phyloP scores from a whole-genome alignment of 139 green algal genomes.

The Micractinium sp. region DNA sequence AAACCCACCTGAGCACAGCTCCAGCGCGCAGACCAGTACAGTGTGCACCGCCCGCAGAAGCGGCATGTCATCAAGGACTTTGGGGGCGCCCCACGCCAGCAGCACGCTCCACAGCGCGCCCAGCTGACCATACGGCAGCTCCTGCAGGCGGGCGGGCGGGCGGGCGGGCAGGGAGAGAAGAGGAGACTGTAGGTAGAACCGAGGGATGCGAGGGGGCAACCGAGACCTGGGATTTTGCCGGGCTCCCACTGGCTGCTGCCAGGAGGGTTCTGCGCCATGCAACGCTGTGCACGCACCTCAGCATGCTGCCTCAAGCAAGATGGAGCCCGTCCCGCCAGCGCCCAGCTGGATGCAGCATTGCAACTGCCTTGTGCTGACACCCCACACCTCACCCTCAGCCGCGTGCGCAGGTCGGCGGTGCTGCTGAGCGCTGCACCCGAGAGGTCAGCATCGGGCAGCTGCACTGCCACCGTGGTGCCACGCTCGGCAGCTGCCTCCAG shows the following conservation, averaged over 20 bases:
- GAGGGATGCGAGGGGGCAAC: too few species aligned
- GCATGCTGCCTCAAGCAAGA: too few species aligned
- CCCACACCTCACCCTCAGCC: neutral
- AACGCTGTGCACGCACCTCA: too few species aligned
- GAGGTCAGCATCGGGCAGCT: neutral
- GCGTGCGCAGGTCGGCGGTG: neutral
- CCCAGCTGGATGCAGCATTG: neutral
- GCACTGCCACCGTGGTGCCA: neutral
- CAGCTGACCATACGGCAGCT: conserved; percentile 3
- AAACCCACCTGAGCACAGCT: conserved; percentile 13
- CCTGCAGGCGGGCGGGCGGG: neutral
- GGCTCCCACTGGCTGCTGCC: neutral
- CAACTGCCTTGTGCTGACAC: neutral
- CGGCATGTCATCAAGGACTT: neutral
- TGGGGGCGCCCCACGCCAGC: neutral
- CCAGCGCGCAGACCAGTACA: neutral
- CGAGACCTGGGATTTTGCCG: neutral
- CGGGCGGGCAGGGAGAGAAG: too few species aligned
- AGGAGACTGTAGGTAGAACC: too few species aligned
- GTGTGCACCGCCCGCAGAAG: neutral
- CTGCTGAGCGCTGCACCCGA: neutral
- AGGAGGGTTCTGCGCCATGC: neutral
- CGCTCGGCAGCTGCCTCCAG: neutral
- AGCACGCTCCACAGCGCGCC: neutral
- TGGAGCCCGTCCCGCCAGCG: too few species aligned